phyloP scores from a whole-genome alignment of 768 basidiomycete species.

The Tricholoma flavovirens region DNA sequence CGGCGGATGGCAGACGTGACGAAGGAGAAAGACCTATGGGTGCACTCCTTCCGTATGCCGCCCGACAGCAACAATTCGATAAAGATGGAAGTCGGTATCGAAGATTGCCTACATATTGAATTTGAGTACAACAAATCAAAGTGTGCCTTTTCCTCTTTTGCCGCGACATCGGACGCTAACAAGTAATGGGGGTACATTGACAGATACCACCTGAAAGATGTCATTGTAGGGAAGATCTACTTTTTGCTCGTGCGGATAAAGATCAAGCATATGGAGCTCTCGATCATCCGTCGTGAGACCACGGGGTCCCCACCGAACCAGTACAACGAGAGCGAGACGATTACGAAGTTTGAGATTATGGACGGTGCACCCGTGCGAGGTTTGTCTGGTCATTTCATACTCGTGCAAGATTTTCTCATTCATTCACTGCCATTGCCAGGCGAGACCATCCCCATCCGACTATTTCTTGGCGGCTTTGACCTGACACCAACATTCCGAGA shows the following conservation, averaged over 20 bases:
- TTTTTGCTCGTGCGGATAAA: constrained; percentile 98
- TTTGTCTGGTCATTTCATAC: constrained; percentile 27
- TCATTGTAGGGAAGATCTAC: constrained; percentile 99
- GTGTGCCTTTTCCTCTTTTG: constrained; percentile 38
- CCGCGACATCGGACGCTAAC: neutral
- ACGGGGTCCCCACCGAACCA: constrained; percentile 98
- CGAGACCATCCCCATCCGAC: constrained; percentile 95
- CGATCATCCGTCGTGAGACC: constrained; percentile 95
- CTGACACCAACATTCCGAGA: constrained; percentile 98
- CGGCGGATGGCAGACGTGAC: constrained; percentile 88
- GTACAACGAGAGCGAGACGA: constrained; percentile 98
- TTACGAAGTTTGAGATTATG: constrained; percentile 99
- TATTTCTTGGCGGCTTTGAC: constrained; percentile 98
- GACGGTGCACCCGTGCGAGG: constrained; percentile 97
- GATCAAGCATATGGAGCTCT: constrained; percentile 99
- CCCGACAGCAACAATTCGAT: constrained; percentile 97
- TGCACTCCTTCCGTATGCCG: constrained; percentile 97
- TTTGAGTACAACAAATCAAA: constrained; percentile 99
- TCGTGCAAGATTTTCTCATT: neutral
- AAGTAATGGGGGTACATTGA: neutral
- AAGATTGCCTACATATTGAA: constrained; percentile 97
- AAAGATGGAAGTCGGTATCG: constrained; percentile 99
- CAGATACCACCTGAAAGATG: constrained; percentile 98
- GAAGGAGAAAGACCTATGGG: constrained; percentile 95
- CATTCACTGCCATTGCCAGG: constrained; percentile 42